These are phyloP conservation scores for Neohortaea acidophila DNA, from an alignment of 495 filamentous ascomycete genomes.

Conservation along the genomic window DNA sequence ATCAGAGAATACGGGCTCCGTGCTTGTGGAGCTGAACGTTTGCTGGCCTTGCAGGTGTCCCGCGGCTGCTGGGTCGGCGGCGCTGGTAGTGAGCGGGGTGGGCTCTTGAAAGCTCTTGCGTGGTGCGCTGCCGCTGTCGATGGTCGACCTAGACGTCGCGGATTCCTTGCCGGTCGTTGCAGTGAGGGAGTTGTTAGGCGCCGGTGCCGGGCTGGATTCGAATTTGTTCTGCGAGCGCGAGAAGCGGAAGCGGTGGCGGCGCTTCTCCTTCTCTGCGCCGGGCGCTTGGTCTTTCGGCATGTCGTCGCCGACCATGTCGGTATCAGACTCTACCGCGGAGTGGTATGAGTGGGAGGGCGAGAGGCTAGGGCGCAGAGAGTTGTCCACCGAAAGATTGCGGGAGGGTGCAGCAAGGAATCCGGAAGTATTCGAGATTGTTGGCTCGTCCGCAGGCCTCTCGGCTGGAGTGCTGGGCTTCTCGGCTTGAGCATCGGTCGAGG, in stretches of 20 bases:
- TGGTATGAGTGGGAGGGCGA: conserved; percentile 18
- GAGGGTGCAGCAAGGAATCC: no score
- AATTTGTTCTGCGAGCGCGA: conserved; percentile 41
- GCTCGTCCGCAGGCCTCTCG: no score
- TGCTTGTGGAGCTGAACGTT: no score
- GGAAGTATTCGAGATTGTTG: no score
- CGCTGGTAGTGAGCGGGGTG: neutral
- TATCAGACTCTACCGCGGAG: conserved; percentile 39
- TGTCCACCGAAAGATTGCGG: conserved; percentile 7
- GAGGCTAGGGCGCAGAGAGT: conserved; percentile 9
- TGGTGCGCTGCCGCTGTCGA: conserved; percentile 15
- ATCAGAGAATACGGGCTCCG: conserved; percentile 15
- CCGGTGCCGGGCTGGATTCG: conserved; percentile 21
- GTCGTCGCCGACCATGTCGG: conserved; percentile 50
- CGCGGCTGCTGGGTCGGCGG: conserved; percentile 14
- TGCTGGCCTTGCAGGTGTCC: conserved; percentile 12
- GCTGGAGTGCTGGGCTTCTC: no score
- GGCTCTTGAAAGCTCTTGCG: conserved; percentile 15
- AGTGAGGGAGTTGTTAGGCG: conserved; percentile 7
- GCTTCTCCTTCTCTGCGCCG: conserved; percentile 47
- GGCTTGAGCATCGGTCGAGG: no score
- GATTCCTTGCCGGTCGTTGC: conserved; percentile 8
- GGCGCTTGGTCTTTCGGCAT: conserved; percentile 36
- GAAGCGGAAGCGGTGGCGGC: conserved; percentile 56
- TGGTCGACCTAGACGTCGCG: conserved; percentile 15